Base-by-base conservation (phyloP, 805 yeast genomes). In the Starmerella davenportii region DNA sequence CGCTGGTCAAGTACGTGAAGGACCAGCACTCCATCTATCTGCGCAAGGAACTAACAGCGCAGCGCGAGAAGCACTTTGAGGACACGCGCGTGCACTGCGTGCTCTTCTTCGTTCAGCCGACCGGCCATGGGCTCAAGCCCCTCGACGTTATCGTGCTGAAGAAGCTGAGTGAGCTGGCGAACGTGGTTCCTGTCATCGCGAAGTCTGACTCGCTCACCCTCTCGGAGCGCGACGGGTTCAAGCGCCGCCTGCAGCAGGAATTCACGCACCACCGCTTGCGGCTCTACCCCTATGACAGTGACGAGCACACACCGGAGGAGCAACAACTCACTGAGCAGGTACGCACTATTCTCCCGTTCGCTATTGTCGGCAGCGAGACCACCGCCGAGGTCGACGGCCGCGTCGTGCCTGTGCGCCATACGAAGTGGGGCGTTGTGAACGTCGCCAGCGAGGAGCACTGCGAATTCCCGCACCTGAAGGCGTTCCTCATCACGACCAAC, bases 31-130 rank as follows among this genome's bases (percentile, higher is more conserved):
- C 92, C 32, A 76, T 76, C 52, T 85, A 79, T 59, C 68, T 85
- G 55, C 77, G 95, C 63, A 80, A 79, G 59, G 96, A 85, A 61
- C 74, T 87, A 57, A 87, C 93, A 16, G 95, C 96, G 9, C 82
- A 79, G 53, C 76, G 96, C 61, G 95, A 84, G 55, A 70, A 70
- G 58, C 61, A 66, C 54, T 78, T 85, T 43, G 71, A 68, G 30
- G 98, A 87, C 60, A 72, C 94, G 11, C 74, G 96, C 55, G 93
- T 87, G 40, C 98, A 87, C 65, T 84, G 93, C 49, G 78, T 87
- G 38, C 66, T 87, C 52, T 87, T 82, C 60, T 87, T 87, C 57
- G 71, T 87, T 50, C 80, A 82, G 54, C 95, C 95, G 49, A 79
- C 79, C 46, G 80, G 79, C 48, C 72, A 72, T 51, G 90, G 90